A percentile compares a stretch with the other conserved stretches of the same genome.
Evolutionary conservation across 257 asterid genomes (phyloP).

Genomic region (Capsicum pubescens): DNA sequence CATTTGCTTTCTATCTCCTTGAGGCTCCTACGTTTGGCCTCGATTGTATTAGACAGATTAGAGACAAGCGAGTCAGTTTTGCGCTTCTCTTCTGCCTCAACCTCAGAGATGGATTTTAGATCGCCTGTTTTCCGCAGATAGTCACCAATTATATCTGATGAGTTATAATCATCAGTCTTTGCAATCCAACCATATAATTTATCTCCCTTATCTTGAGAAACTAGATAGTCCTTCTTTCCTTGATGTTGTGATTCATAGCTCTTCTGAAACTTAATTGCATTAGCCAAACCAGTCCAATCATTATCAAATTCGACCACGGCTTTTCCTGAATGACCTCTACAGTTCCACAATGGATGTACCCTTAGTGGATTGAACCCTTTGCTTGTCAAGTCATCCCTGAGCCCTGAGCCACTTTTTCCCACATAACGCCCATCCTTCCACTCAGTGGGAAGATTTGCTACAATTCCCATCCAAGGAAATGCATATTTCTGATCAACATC

Average conservation of each 20-base stretch:
- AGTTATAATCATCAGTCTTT: conserved; percentile 56
- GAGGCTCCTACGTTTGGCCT: conserved; percentile 43
- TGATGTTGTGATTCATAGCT: conserved; percentile 50
- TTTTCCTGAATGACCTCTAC: conserved; percentile 53
- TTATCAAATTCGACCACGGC: conserved; percentile 54
- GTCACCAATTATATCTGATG: conserved; percentile 50
- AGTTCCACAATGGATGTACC: conserved; percentile 52
- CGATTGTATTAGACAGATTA: conserved; percentile 44
- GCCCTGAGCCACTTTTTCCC: conserved; percentile 52
- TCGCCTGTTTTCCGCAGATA: conserved; percentile 66
- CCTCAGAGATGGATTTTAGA: conserved; percentile 56
- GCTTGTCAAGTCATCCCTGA: conserved; percentile 41
- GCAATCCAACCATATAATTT: conserved; percentile 62
- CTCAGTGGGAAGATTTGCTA: conserved; percentile 52
- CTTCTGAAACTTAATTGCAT: conserved; percentile 55
- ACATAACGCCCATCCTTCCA: conserved; percentile 38
- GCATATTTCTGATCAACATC: conserved; percentile 47
- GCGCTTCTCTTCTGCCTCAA: conserved; percentile 58
- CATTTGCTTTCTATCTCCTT: conserved; percentile 44
- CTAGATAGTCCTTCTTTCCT: conserved; percentile 48
- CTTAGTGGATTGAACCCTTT: conserved; percentile 52
- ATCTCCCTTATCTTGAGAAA: background rate
- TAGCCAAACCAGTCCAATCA: conserved; percentile 47
- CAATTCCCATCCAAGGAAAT: conserved; percentile 68
- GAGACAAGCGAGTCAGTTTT: conserved; percentile 52